Evolutionary conservation across 768 basidiomycete species (phyloP).

Genomic region (Mycena latifolia): DNA sequence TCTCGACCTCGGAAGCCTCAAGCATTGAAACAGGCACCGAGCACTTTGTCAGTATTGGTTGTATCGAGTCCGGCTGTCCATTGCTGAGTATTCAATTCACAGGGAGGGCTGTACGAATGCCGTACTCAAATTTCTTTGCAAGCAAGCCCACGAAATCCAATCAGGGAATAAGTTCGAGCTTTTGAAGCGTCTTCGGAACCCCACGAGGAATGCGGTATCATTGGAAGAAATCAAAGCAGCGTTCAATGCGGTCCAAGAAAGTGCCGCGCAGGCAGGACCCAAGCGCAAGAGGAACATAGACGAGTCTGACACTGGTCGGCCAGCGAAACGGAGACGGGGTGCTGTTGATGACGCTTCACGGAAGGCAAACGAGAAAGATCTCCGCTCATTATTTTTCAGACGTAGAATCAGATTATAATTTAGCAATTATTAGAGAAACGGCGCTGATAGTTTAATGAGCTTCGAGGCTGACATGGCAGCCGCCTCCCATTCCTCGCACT

Average conservation of each 20-base stretch:
- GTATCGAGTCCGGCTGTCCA: too few species aligned
- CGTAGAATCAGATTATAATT: neutral
- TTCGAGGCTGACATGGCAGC: too few species aligned
- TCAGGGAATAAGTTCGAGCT: neutral
- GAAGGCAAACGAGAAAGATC: neutral
- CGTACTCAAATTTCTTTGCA: neutral
- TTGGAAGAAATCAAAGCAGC: neutral
- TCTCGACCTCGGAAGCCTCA: too few species aligned
- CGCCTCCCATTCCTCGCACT: too few species aligned
- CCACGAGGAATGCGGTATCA: neutral
- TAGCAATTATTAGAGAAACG: too few species aligned
- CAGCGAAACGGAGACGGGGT: neutral
- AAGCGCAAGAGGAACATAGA: neutral
- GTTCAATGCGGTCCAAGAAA: neutral
- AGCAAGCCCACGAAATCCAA: neutral
- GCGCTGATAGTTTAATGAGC: too few species aligned
- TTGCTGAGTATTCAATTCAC: too few species aligned
- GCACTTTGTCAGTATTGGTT: too few species aligned
- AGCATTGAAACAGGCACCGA: too few species aligned
- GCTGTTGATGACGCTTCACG: slow-evolving; percentile 6
- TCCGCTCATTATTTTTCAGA: neutral
- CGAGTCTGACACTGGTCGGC: neutral
- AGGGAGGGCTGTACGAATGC: neutral
- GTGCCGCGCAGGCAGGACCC: neutral
- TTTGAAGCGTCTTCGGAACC: neutral